Base-by-base conservation (phyloP, 768 basidiomycete genomes). In the Mycena vulgaris region DNA sequence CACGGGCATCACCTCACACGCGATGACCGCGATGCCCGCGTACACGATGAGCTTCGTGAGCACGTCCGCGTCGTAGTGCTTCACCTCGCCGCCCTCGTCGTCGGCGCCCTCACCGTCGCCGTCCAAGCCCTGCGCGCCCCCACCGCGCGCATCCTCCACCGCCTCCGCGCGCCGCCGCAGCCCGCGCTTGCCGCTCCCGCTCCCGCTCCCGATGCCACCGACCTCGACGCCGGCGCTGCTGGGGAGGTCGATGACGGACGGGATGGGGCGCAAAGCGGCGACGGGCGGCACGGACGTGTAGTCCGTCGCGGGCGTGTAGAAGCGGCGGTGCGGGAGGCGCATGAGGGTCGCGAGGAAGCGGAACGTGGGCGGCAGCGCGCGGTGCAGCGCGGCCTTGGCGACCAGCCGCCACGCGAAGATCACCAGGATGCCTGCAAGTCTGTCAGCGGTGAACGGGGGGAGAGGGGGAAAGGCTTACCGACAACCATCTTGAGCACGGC, bases 11-110 rank as follows among this genome's bases (percentile, higher is more conserved):
- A 83, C 79, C 72, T 92, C 90, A 17, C 83, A 80, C 2, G 91
- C 88, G 14, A 96, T 76, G 16, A 93, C 79, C 0, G 89, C 95
- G 68, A 99, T 97, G 0, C 97, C 96, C 58, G 88, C 86, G 78
- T 98, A 97, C 6, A 97, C 96, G 49, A 95, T 89, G 16, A 96
- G 90, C 83, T 96, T 97, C 30, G 95, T 96, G 70, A 96, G 80
- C 35, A 71, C 53, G 48, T 67, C 35, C 37, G 39, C 76, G 60
- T 58, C 48, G 64, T 63, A 52, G 55, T 25, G 55, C 64, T 56
- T 49, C 30, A 63, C 94, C 81, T 95, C 95, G 74, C 95, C 95
- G 11, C 45, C 67, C n/a, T 30, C 66, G 81, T 93, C 94, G 66
- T 90, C 93, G 48, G 90, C 83, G 31, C 66, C 66, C 40, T 77